These are phyloP conservation scores for Fusarium sp. DNA, from an alignment of 2,329 filamentous ascomycete species.

Conservation along the genomic window DNA sequence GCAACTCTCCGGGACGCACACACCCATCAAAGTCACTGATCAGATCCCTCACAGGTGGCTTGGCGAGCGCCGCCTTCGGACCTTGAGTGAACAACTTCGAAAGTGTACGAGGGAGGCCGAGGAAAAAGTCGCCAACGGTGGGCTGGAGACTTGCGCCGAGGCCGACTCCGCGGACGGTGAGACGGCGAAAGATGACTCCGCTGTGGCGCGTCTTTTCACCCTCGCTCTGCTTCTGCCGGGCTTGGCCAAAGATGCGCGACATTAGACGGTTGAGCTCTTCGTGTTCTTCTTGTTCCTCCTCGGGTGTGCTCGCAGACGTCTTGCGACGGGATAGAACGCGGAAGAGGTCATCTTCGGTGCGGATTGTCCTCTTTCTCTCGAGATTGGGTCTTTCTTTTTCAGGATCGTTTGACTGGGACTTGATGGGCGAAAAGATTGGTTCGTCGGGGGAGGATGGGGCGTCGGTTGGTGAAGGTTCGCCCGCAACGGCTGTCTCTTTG, in stretches of 20 bases:
- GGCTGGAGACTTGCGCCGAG: slow-evolving; percentile 69
- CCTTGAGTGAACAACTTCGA: slow-evolving; percentile 62
- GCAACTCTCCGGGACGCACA: slow-evolving; percentile 77
- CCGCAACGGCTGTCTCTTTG: background rate
- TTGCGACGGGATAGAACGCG: slow-evolving; percentile 61
- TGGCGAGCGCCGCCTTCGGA: slow-evolving; percentile 63
- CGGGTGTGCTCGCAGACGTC: slow-evolving; percentile 50
- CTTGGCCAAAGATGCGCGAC: slow-evolving; percentile 77
- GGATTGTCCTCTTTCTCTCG: slow-evolving; percentile 41
- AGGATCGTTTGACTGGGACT: slow-evolving; percentile 29
- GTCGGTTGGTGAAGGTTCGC: slow-evolving; percentile 5
- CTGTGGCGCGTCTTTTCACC: slow-evolving; percentile 77
- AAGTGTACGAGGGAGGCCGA: slow-evolving; percentile 61
- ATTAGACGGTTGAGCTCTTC: slow-evolving; percentile 71
- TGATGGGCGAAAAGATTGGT: slow-evolving; percentile 46
- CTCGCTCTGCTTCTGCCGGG: slow-evolving; percentile 73
- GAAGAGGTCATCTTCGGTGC: slow-evolving; percentile 65
- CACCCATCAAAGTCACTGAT: slow-evolving; percentile 75
- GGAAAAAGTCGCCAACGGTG: slow-evolving; percentile 73
- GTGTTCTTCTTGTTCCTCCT: slow-evolving; percentile 53
- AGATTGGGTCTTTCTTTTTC: slow-evolving; percentile 33
- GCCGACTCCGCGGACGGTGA: slow-evolving; percentile 78
- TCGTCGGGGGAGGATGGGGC: slow-evolving; percentile 13
- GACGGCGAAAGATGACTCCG: slow-evolving; percentile 76
- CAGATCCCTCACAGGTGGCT: slow-evolving; percentile 72